phyloP scores from a whole-genome alignment of 2,329 filamentous ascomycete genomes.

The Fusarium sp. region DNA sequence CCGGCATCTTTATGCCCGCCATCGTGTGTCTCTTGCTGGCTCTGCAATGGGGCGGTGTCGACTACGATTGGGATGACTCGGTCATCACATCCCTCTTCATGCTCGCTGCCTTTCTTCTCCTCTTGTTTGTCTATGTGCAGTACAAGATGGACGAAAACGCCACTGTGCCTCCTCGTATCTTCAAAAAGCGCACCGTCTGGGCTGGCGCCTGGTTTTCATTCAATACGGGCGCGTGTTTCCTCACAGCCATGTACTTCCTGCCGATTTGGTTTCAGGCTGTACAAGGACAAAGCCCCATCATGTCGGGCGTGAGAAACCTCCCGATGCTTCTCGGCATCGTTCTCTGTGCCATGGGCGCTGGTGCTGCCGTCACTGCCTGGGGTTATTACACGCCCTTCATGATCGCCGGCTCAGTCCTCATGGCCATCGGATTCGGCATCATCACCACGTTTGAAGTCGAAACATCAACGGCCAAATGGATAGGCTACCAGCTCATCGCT shows the following conservation, averaged over 20 bases:
- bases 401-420: conserved; percentile 48
- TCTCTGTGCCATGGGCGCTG: conserved; percentile 47
- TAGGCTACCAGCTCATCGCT: conserved; percentile 54
- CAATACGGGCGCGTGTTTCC: conserved; percentile 49
- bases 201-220: conserved; percentile 49
- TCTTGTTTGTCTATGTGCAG: conserved; percentile 51
- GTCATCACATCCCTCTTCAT: conserved; percentile 45
- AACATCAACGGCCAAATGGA: conserved; percentile 51
- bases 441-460: conserved; percentile 52
- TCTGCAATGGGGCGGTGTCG: conserved; percentile 59
- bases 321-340: conserved; percentile 52
- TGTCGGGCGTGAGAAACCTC: conserved; percentile 53
- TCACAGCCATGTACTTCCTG: conserved; percentile 50
- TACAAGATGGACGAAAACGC: conserved; percentile 52
- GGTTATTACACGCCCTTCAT: conserved; percentile 59
- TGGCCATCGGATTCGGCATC: conserved; percentile 52
- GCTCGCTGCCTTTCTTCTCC: conserved; percentile 45
- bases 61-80: conserved; percentile 44
- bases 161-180: conserved; percentile 55
- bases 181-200: conserved; percentile 53
- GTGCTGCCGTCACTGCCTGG: conserved; percentile 47
- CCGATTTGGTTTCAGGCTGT: conserved; percentile 60
- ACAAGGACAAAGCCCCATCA: conserved; percentile 50
- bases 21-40: conserved; percentile 59
- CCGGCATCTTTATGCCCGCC: conserved; percentile 46